Evolutionary conservation across 495 filamentous ascomycete genomes (phyloP).

Genomic region (Recurvomyces mirabilis): DNA sequence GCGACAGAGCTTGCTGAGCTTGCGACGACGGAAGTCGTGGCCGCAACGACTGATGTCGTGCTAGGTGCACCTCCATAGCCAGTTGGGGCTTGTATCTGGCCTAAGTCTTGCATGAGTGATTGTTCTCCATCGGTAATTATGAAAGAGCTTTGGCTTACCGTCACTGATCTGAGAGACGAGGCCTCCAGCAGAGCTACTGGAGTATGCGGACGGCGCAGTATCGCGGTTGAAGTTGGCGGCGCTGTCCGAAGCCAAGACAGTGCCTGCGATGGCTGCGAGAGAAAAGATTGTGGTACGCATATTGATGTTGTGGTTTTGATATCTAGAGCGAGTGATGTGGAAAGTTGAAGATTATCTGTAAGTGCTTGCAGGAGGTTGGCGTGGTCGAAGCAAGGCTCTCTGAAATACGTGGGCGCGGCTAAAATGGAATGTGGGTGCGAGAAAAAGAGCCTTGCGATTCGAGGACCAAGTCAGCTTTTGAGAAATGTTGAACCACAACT

Average conservation of each 20-base stretch:
- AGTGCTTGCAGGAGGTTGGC: no score
- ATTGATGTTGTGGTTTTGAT: conserved; percentile 1
- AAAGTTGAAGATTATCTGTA: no score
- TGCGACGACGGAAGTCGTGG: background rate
- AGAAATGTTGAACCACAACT: no score
- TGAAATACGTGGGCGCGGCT: no score
- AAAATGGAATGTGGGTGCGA: no score
- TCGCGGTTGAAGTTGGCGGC: conserved; percentile 7
- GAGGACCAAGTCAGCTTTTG: no score
- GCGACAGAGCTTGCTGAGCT: no score
- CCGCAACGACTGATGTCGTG: background rate
- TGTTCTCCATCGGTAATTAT: background rate
- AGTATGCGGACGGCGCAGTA: no score
- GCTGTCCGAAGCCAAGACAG: conserved; percentile 2
- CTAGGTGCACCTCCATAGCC: background rate
- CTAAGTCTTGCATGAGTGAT: background rate
- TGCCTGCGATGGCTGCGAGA: conserved; percentile 13
- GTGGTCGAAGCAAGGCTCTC: no score
- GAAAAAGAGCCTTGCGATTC: no score
- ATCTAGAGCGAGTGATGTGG: background rate
- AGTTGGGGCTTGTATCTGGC: conserved; percentile 8
- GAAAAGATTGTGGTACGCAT: conserved; percentile 15
- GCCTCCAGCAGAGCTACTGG: background rate
- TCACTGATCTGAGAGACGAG: conserved; percentile 11
- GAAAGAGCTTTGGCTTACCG: conserved; percentile 1